Conservation (phyloP, 169 alveolate genomes). For the Plasmodium coatneyi region DNA sequence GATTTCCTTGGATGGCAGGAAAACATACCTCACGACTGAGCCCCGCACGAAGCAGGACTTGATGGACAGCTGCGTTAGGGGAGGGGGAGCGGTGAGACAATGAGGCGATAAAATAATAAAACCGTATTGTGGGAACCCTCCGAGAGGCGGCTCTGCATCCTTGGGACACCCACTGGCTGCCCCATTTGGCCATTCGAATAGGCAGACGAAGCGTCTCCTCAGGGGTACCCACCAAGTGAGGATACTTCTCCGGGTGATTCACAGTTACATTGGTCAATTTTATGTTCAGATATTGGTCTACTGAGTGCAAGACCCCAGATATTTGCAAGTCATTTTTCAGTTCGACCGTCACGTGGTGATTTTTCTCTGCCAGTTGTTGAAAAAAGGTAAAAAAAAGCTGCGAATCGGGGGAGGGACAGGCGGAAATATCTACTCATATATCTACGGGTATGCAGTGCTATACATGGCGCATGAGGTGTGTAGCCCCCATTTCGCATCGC, state of each 20-base stretch:
- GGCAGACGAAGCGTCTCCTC: background rate
- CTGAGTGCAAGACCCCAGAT: conserved; percentile 92
- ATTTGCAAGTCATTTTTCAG: conserved; percentile 94
- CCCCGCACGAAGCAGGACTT: conserved; percentile 96
- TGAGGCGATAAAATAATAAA: background rate
- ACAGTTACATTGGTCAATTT: conserved; percentile 92
- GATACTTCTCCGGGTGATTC: conserved; percentile 91
- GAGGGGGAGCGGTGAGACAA: background rate
- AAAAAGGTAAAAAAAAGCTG: conserved; percentile 92
- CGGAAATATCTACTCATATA: background rate
- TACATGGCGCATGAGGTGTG: background rate
- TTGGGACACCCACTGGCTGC: background rate
- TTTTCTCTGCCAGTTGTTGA: conserved; percentile 92
- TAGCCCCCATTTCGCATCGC: background rate
- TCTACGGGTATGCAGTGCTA: background rate
- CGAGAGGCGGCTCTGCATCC: background rate
- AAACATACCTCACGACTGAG: conserved; percentile 95
- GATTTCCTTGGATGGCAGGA: conserved; percentile 91
- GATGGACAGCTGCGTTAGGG: conserved; percentile 82
- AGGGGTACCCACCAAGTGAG: conserved; percentile 88
- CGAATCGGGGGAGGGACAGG: background rate
- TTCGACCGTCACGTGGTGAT: conserved; percentile 93
- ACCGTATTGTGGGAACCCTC: background rate
- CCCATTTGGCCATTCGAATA: background rate
- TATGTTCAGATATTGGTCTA: conserved; percentile 94